Conservation (phyloP, 495 filamentous ascomycete genomes). For the Penicillium samsonianum region DNA sequence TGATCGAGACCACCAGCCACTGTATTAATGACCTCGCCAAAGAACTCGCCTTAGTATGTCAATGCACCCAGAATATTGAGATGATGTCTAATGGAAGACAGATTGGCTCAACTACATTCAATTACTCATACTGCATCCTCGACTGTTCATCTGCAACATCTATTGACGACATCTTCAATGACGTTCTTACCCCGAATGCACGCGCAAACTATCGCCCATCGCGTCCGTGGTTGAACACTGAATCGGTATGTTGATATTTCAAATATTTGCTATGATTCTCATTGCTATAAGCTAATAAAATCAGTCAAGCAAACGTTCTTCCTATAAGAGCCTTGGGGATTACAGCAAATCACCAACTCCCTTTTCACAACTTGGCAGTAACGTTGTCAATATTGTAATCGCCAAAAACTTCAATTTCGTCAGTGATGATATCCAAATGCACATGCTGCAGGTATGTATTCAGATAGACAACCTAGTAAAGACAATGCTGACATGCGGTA, state of each 20-base stretch:
- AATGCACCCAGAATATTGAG: background rate
- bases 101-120: constrained; percentile 71
- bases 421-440: constrained; percentile 73
- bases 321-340: constrained; percentile 23
- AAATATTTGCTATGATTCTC: background rate
- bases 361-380: constrained; percentile 28
- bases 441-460: constrained; percentile 69
- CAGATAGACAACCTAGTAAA: no score
- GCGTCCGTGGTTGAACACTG: constrained; percentile 23
- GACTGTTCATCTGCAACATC: constrained; percentile 71
- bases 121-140: constrained; percentile 64
- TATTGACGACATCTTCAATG: constrained; percentile 74
- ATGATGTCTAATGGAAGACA: constrained; percentile 30
- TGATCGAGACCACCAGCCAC: constrained; percentile 70
- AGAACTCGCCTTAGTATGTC: constrained; percentile 68
- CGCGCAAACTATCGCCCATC: constrained; percentile 22
- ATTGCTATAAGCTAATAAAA: constrained; percentile 6
- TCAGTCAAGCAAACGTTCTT: constrained; percentile 31
- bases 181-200: constrained; percentile 54
- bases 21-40: constrained; percentile 63
- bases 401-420: constrained; percentile 75
- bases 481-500: constrained; percentile 15
- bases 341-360: constrained; percentile 23
- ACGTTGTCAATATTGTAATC: constrained; percentile 78
- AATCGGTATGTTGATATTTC: constrained; percentile 20